A percentile compares a stretch with the other conserved stretches of the same genome.
Evolutionary conservation across 176 grass and related monocot genomes (phyloP).

Genomic region (Guadua angustifolia): DNA sequence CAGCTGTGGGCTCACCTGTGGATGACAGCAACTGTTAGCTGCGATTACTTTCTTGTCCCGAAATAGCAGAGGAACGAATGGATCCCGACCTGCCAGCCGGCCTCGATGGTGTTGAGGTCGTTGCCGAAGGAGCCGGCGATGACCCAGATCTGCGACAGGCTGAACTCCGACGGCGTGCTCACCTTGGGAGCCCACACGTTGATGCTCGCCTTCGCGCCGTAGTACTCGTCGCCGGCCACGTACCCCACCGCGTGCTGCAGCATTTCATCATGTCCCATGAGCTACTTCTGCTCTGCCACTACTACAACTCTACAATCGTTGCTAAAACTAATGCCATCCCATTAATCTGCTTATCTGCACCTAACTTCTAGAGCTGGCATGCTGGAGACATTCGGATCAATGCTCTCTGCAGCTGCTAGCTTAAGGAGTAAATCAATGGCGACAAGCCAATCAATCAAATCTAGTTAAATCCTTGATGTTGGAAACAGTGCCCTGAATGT

Average conservation of each 20-base stretch:
- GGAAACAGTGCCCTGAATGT: slow-evolving; percentile 19
- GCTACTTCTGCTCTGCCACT: neutral
- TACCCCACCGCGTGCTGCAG: slow-evolving; percentile 90
- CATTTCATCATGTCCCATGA: neutral
- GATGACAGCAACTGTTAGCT: neutral
- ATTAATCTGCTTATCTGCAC: slow-evolving; percentile 29
- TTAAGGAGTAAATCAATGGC: neutral
- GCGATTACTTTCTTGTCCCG: neutral
- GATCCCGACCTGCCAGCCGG: slow-evolving; percentile 71
- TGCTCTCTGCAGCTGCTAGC: slow-evolving; percentile 24
- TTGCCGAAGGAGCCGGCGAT: slow-evolving; percentile 85
- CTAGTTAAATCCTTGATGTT: slow-evolving; percentile 31
- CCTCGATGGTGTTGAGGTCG: slow-evolving; percentile 98
- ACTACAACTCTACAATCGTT: neutral
- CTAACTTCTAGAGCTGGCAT: too few species aligned
- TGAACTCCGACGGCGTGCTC: slow-evolving; percentile 78
- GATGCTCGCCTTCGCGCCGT: slow-evolving; percentile 88
- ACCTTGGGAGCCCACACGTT: slow-evolving; percentile 90
- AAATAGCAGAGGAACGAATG: neutral
- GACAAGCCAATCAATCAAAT: neutral
- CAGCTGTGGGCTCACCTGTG: slow-evolving; percentile 88
- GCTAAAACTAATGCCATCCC: neutral
- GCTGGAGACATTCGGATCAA: slow-evolving; percentile 1
- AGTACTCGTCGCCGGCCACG: slow-evolving; percentile 84
- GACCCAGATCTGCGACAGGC: slow-evolving; percentile 94